These are phyloP conservation scores for Irpex lacteus DNA, from an alignment of 1,284 basidiomycete genomes.

Conservation along the genomic window DNA sequence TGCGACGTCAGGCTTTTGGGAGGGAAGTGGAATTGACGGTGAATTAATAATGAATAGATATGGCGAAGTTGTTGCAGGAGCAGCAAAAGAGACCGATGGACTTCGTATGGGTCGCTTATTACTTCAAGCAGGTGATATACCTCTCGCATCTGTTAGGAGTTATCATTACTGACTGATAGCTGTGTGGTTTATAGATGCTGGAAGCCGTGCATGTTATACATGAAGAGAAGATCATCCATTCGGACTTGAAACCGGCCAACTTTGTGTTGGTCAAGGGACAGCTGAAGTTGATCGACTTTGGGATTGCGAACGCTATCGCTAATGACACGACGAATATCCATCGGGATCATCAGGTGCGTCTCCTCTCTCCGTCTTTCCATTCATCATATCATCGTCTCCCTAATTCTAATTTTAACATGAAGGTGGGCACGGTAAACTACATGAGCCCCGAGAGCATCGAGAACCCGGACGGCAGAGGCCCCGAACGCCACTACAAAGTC, in stretches of 20 bases:
- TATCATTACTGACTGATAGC: not conserved
- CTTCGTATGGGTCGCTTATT: conserved; percentile 90
- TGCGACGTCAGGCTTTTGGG: too few species aligned
- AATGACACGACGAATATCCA: conserved; percentile 98
- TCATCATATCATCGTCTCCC: too few species aligned
- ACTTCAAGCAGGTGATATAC: conserved; percentile 85
- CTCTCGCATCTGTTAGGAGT: not conserved
- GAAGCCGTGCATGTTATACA: conserved; percentile 95
- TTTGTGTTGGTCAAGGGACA: conserved; percentile 93
- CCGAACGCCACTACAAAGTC: conserved; percentile 68
- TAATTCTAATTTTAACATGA: too few species aligned
- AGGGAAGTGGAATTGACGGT: too few species aligned
- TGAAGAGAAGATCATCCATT: conserved; percentile 95
- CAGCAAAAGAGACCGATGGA: conserved; percentile 81
- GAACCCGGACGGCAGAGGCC: conserved; percentile 65
- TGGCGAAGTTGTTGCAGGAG: conserved; percentile 80
- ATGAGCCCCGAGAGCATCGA: conserved; percentile 96
- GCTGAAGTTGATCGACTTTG: conserved; percentile 94
- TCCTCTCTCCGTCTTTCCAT: too few species aligned
- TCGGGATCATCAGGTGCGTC: conserved; percentile 80
- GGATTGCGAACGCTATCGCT: conserved; percentile 95
- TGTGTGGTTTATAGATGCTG: conserved; percentile 66
- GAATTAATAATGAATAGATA: too few species aligned
- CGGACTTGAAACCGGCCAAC: conserved; percentile 94
- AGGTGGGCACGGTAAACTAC: conserved; percentile 74